These are phyloP conservation scores for Talaromyces sp. DNA, from an alignment of 2,329 filamentous ascomycete genomes.

Conservation along the genomic window DNA sequence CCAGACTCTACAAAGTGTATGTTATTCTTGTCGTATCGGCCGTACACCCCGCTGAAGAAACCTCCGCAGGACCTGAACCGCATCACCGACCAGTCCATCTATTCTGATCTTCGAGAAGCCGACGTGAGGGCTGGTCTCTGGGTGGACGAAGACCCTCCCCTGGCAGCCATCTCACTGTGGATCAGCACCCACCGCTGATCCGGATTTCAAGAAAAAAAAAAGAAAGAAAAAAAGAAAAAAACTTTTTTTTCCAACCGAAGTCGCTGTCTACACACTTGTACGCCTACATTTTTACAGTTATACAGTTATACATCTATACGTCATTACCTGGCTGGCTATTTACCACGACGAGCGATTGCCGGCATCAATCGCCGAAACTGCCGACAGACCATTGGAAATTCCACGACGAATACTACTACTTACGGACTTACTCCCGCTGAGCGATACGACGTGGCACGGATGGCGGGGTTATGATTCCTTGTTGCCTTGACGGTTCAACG, in stretches of 20 bases:
- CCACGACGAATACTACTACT: neutral
- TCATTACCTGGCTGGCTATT: neutral
- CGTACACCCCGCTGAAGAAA: neutral
- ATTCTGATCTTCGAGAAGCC: conserved; percentile 49
- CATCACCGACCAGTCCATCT: conserved; percentile 53
- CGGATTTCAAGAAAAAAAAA: neutral
- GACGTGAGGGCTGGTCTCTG: conserved; percentile 56
- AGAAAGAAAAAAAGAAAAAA: too few species aligned
- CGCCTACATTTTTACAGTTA: neutral
- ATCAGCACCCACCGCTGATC: conserved; percentile 32
- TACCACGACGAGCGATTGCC: neutral
- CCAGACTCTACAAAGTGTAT: conserved; percentile 44
- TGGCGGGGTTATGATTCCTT: neutral
- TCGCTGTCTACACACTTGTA: neutral
- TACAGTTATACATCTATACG: neutral
- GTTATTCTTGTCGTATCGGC: conserved; percentile 15
- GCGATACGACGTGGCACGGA: neutral
- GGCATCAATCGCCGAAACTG: neutral
- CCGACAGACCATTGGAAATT: neutral
- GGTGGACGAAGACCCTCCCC: conserved; percentile 55
- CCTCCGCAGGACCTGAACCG: conserved; percentile 48
- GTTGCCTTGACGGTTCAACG: neutral
- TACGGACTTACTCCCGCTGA: neutral
- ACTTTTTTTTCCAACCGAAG: neutral
- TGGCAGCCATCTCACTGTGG: conserved; percentile 46